These are phyloP conservation scores for Phytophthora fragariaefolia DNA, from an alignment of 352 stramenopile species.

Conservation along the genomic window DNA sequence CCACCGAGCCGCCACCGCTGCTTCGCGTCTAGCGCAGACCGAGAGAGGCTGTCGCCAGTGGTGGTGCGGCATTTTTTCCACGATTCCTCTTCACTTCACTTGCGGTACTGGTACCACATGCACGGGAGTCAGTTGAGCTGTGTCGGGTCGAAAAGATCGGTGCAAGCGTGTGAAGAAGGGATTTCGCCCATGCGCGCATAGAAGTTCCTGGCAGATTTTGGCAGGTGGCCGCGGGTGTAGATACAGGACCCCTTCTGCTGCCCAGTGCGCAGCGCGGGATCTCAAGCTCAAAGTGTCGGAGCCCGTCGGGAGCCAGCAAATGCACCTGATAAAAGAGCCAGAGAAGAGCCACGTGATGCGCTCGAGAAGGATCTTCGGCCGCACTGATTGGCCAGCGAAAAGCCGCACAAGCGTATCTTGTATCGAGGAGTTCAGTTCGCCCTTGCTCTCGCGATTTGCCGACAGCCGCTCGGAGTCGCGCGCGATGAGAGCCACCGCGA, in stretches of 20 bases:
- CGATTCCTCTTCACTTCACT: constrained; percentile 39
- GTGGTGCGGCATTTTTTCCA: constrained; percentile 21
- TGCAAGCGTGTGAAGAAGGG: constrained; percentile 24
- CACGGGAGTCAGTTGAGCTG: constrained; percentile 9
- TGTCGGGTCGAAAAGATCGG: constrained; percentile 29
- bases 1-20: no score
- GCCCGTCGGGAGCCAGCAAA: constrained; percentile 8
- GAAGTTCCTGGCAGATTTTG: constrained; percentile 18
- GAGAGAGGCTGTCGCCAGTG: constrained; percentile 1
- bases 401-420: constrained; percentile 43
- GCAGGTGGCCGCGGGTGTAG: constrained; percentile 24
- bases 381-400: constrained; percentile 35
- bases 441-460: constrained; percentile 13
- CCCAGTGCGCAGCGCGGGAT: no score
- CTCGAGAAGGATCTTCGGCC: constrained; percentile 27
- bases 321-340: constrained; percentile 35
- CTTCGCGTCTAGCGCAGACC: no score
- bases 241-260: constrained; percentile 5
- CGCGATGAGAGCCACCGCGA: no score
- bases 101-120: constrained; percentile 22
- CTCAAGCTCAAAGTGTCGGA: constrained; percentile 1
- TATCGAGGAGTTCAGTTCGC: constrained; percentile 29
- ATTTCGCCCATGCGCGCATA: constrained; percentile 18
- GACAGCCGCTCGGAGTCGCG: constrained; percentile 9
- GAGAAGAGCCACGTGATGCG: constrained; percentile 28